Conservation (phyloP, 768 basidiomycete species). For the Solioccasus polychromus region DNA sequence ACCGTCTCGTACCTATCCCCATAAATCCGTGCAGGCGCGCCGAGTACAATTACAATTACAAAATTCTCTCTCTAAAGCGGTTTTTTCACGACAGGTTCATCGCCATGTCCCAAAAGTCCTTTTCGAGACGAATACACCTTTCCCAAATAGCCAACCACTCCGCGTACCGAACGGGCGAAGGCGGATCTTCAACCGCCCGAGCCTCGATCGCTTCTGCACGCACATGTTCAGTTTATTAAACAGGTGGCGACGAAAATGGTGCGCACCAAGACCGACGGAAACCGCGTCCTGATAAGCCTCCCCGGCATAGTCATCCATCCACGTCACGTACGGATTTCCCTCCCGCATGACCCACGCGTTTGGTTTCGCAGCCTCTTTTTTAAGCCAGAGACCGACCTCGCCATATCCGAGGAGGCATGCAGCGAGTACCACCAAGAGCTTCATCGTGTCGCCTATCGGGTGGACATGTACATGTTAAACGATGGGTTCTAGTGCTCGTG, state of each 20-base stretch:
- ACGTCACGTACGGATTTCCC: slow-evolving; percentile 70
- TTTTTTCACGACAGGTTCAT: slow-evolving; percentile 26
- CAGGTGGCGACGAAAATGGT: not conserved
- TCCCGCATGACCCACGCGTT: slow-evolving; percentile 54
- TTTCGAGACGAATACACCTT: slow-evolving; percentile 74
- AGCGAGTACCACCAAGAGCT: slow-evolving; percentile 75
- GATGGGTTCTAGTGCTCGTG: not conserved
- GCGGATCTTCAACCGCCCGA: slow-evolving; percentile 57
- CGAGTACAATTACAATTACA: too few relatives aligned
- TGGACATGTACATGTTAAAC: not conserved
- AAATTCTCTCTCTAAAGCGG: too few relatives aligned
- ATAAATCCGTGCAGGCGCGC: too few relatives aligned
- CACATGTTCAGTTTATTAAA: not conserved
- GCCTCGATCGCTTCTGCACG: slow-evolving; percentile 69
- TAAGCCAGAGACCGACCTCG: slow-evolving; percentile 84
- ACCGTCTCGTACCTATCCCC: too few relatives aligned
- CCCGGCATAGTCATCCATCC: slow-evolving; percentile 82
- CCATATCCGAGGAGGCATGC: slow-evolving; percentile 91
- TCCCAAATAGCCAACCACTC: slow-evolving; percentile 76
- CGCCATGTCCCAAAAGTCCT: slow-evolving; percentile 84
- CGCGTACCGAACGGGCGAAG: slow-evolving; percentile 53
- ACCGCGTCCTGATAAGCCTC: slow-evolving; percentile 71
- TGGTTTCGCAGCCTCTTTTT: slow-evolving; percentile 46
- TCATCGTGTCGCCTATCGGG: slow-evolving; percentile 65
- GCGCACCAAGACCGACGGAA: slow-evolving; percentile 66